Conservation (phyloP, 306 rosid species). For the Corylus heterophylla region DNA sequence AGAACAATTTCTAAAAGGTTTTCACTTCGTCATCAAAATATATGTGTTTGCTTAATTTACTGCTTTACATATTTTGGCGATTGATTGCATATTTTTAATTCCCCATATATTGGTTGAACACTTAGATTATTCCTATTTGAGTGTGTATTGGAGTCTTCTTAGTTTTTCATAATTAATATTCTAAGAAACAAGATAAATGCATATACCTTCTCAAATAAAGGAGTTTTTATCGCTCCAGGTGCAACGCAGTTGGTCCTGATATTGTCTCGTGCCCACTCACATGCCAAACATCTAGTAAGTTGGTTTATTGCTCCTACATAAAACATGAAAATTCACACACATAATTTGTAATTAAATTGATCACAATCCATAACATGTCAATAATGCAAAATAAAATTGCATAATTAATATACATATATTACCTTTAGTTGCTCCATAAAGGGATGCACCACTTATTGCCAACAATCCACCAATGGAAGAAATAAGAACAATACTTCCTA, state of each 20-base stretch:
- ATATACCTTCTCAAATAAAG: constrained; percentile 17
- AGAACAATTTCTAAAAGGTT: too few relatives aligned
- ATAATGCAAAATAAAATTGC: neutral
- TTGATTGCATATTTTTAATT: too few relatives aligned
- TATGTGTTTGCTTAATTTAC: too few relatives aligned
- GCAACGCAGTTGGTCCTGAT: constrained; percentile 53
- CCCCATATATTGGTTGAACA: too few relatives aligned
- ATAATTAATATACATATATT: neutral
- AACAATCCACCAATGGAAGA: constrained; percentile 38
- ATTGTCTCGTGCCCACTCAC: constrained; percentile 67
- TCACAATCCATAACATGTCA: neutral
- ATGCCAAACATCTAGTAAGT: constrained; percentile 46
- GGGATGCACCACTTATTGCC: constrained; percentile 31
- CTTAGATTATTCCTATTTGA: too few relatives aligned
- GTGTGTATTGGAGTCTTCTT: too few relatives aligned
- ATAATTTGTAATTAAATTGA: neutral
- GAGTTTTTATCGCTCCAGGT: constrained; percentile 49
- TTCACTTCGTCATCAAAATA: too few relatives aligned
- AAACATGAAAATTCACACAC: neutral
- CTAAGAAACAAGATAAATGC: too few relatives aligned
- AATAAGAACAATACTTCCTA: constrained; percentile 34
- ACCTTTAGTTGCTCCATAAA: constrained; percentile 44
- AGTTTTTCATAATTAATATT: too few relatives aligned
- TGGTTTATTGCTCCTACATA: constrained; percentile 55
- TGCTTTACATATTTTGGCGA: too few relatives aligned